These are phyloP conservation scores for Aspergillus floridensis DNA, from an alignment of 2,329 filamentous ascomycete genomes.

Conservation along the genomic window DNA sequence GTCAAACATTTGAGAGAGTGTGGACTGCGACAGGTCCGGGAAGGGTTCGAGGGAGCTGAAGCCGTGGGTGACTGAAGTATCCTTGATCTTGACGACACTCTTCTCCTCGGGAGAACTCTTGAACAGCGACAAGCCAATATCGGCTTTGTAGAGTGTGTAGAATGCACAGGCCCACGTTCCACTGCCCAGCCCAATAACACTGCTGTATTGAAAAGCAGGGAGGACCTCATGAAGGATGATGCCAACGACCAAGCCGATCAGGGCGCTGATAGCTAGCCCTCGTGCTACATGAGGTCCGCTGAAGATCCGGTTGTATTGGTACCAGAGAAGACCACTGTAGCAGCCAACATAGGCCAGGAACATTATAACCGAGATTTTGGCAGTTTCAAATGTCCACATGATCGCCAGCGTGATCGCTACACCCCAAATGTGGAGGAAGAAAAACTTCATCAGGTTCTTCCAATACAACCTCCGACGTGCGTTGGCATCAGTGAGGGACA, in stretches of 20 bases:
- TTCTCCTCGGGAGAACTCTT: neutral
- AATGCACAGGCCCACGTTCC: constrained; percentile 54
- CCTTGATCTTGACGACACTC: neutral
- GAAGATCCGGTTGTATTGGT: constrained; percentile 54
- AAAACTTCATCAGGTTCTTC: constrained; percentile 48
- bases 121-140: constrained; percentile 43
- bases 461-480: constrained; percentile 50
- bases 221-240: constrained; percentile 40
- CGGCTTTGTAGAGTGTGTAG: constrained; percentile 47
- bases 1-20: constrained; percentile 11
- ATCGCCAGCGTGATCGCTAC: constrained; percentile 48
- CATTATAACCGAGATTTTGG: constrained; percentile 44
- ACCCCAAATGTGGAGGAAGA: constrained; percentile 53
- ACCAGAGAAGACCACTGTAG: constrained; percentile 53
- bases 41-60: constrained; percentile 27
- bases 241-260: constrained; percentile 46
- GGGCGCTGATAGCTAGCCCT: constrained; percentile 36
- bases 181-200: constrained; percentile 47
- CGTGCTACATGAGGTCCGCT: constrained; percentile 43
- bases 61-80: neutral
- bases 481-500: constrained; percentile 41
- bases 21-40: constrained; percentile 11
- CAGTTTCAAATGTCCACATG: constrained; percentile 51
- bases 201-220: constrained; percentile 45
- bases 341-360: constrained; percentile 50